Conservation (phyloP, 2,329 filamentous ascomycete species). For the Colletotrichum simmondsii region DNA sequence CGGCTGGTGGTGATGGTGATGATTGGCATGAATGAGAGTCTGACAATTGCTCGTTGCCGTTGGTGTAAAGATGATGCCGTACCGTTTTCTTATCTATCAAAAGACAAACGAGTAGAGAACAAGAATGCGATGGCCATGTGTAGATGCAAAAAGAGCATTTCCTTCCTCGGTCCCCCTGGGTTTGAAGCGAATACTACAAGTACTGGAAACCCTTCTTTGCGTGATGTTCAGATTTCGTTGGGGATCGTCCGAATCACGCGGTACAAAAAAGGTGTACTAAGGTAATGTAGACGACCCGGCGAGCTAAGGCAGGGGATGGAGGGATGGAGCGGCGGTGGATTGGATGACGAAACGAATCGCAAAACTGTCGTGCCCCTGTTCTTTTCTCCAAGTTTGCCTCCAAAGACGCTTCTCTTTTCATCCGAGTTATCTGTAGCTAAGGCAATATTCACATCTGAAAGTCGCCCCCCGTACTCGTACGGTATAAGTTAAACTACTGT, state of each 20-base stretch:
- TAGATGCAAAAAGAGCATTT: neutral
- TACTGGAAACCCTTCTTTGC: neutral
- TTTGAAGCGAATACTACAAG: neutral
- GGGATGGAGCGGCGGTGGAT: neutral
- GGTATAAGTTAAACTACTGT: too few relatives aligned
- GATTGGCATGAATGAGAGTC: neutral
- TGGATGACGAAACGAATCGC: neutral
- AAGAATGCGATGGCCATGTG: neutral
- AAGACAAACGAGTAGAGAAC: too few relatives aligned
- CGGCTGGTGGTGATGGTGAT: neutral
- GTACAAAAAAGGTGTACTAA: neutral
- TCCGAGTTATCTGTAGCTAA: neutral
- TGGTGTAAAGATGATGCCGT: neutral
- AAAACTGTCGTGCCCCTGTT: neutral
- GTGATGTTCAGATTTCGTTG: constrained; percentile 6
- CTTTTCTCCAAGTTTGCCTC: neutral
- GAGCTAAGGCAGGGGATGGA: neutral
- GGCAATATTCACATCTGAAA: too few relatives aligned
- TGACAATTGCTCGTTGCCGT: neutral
- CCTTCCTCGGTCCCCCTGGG: neutral
- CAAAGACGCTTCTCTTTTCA: neutral
- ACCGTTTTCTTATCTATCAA: too few relatives aligned
- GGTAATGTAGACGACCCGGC: neutral
- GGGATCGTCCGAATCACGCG: neutral
- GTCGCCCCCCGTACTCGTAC: too few relatives aligned